A percentile compares a stretch with the other conserved stretches of the same genome.
These are phyloP conservation scores for Rhododendron williamsianum DNA, from an alignment of 148 eudicot genomes.

Conservation along the genomic window DNA sequence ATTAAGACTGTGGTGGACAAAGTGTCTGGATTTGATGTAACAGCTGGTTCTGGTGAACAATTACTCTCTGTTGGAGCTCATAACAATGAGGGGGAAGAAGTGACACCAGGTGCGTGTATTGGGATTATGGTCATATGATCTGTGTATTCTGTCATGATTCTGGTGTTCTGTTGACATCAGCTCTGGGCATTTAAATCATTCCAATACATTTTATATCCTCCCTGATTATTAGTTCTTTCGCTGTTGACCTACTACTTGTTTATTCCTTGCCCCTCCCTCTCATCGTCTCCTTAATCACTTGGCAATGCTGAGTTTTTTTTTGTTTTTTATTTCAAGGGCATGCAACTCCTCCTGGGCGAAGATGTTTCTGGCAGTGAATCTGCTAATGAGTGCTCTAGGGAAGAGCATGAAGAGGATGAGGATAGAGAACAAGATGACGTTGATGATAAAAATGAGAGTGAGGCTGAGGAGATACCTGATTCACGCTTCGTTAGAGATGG, in stretches of 20 bases:
- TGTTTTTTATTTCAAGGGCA: constrained; percentile 31
- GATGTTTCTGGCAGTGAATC: constrained; percentile 81
- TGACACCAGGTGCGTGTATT: constrained; percentile 21
- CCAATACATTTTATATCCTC: background rate
- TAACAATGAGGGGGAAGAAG: constrained; percentile 29
- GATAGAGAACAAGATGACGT: constrained; percentile 59
- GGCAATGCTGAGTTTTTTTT: background rate
- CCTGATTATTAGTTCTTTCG: background rate
- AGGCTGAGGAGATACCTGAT: constrained; percentile 54
- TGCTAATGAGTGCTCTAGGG: constrained; percentile 72
- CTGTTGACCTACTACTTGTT: background rate
- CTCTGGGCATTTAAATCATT: background rate
- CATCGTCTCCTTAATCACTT: background rate
- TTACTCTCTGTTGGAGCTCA: constrained; percentile 24
- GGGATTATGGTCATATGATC: background rate
- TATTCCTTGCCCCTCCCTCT: background rate
- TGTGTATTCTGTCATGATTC: background rate
- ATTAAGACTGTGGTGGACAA: too few species aligned
- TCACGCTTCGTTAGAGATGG: constrained; percentile 50
- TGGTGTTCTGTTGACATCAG: too few species aligned
- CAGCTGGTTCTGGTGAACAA: constrained; percentile 21
- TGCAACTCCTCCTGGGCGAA: constrained; percentile 35
- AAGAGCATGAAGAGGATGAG: constrained; percentile 63
- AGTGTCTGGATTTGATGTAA: too few species aligned
- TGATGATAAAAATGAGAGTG: constrained; percentile 88